Evolutionary conservation across 2,329 filamentous ascomycete genomes (phyloP).

Genomic region (Graphiopsis chlorocephala): DNA sequence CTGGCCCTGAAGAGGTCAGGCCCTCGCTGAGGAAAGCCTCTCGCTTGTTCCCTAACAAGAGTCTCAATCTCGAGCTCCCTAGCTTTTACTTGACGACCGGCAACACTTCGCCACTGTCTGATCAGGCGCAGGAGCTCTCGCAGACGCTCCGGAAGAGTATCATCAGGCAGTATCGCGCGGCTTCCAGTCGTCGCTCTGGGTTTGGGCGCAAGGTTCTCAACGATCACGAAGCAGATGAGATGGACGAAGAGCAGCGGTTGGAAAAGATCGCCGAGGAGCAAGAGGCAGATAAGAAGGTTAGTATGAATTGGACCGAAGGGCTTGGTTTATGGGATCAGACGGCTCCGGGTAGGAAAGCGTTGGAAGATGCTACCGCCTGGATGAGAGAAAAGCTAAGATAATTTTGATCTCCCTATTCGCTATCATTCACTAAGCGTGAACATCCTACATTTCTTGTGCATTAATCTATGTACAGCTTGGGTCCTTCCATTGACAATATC

Average conservation of each 20-base stretch:
- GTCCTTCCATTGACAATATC: not conserved
- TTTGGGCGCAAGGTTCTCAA: slow-evolving; percentile 23
- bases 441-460: not conserved
- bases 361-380: slow-evolving; percentile 24
- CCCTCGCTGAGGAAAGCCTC: slow-evolving; percentile 28
- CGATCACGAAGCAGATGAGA: slow-evolving; percentile 22
- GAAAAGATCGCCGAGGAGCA: slow-evolving; percentile 41
- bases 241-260: slow-evolving; percentile 31
- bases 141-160: slow-evolving; percentile 41
- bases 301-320: slow-evolving; percentile 24
- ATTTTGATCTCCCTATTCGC: not conserved
- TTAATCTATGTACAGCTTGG: not conserved
- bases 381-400: slow-evolving; percentile 18
- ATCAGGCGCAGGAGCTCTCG: slow-evolving; percentile 43
- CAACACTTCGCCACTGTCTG: slow-evolving; percentile 36
- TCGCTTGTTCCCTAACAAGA: slow-evolving; percentile 43
- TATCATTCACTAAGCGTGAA: not conserved
- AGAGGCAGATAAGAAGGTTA: slow-evolving; percentile 40
- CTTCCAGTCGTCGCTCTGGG: not conserved
- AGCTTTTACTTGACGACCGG: slow-evolving; percentile 42
- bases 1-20: not conserved
- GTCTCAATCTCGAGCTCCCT: slow-evolving; percentile 40
- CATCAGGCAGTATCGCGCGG: slow-evolving; percentile 27
- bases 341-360: slow-evolving; percentile 19
- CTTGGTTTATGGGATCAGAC: slow-evolving; percentile 25